These are phyloP conservation scores for Wickerhamomyces strasburgensis DNA, from an alignment of 805 yeast species.

Conservation along the genomic window DNA sequence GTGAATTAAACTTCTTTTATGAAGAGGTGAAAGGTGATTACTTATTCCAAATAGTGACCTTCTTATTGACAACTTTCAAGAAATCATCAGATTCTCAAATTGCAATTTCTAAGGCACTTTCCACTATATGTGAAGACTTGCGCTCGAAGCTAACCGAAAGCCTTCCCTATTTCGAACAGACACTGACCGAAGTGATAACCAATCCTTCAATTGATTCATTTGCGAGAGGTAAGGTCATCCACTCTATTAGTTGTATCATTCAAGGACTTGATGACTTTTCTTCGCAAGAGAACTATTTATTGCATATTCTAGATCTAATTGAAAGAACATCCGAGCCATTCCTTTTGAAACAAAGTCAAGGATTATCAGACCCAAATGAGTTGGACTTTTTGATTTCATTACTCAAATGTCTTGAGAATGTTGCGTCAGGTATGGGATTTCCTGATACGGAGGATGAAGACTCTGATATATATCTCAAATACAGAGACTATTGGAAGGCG, in stretches of 20 bases:
- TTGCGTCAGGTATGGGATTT: slow-evolving; percentile 63
- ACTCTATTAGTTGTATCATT: slow-evolving; percentile 58
- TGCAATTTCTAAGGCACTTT: slow-evolving; percentile 50
- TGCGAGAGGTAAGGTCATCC: slow-evolving; percentile 54
- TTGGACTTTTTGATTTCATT: slow-evolving; percentile 50
- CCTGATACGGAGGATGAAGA: slow-evolving; percentile 38
- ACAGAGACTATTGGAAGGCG: slow-evolving; percentile 23
- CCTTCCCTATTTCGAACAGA: slow-evolving; percentile 43
- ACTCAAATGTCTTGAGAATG: slow-evolving; percentile 57
- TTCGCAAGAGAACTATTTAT: slow-evolving; percentile 34
- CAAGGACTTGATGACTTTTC: slow-evolving; percentile 48
- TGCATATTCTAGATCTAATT: slow-evolving; percentile 30
- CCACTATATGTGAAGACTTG: slow-evolving; percentile 53
- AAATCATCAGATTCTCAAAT: slow-evolving; percentile 26
- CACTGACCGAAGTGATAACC: slow-evolving; percentile 43
- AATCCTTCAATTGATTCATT: slow-evolving; percentile 35
- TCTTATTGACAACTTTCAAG: slow-evolving; percentile 41
- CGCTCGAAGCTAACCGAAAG: slow-evolving; percentile 36
- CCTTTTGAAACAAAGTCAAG: slow-evolving; percentile 5
- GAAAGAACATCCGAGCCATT: slow-evolving; percentile 17
- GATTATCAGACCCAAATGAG: slow-evolving; percentile 19
- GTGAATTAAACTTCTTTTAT: slow-evolving; percentile 58
- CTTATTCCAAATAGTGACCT: slow-evolving; percentile 49
- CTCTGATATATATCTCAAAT: slow-evolving; percentile 16
- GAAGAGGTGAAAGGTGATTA: slow-evolving; percentile 40